phyloP scores from a whole-genome alignment of 306 rosid species.

The Begonia fuchsioides region DNA sequence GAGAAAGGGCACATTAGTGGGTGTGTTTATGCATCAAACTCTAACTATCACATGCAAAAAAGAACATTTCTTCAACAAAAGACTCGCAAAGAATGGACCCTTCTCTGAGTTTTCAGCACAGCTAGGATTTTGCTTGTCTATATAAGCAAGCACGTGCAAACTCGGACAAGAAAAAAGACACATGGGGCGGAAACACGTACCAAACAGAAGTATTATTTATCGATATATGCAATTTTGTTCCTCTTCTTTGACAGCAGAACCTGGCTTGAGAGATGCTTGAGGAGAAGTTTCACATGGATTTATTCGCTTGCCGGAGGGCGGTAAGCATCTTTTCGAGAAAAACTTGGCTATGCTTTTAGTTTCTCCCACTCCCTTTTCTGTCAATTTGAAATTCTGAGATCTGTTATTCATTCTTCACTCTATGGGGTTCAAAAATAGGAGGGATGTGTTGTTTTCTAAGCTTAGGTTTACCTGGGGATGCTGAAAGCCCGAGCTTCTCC shows the following conservation, averaged over 20 bases:
- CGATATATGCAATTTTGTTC: conserved; percentile 17
- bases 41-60: too few species aligned
- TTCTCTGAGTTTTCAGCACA: too few species aligned
- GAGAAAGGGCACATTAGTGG: too few species aligned
- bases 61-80: too few species aligned
- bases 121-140: too few species aligned
- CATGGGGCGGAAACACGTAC: too few species aligned
- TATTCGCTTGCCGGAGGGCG: conserved; percentile 33
- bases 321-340: conserved; percentile 77
- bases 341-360: conserved; percentile 53
- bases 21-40: too few species aligned
- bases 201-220: too few species aligned
- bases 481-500: conserved; percentile 43
- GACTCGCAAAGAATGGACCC: too few species aligned
- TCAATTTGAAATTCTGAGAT: conserved; percentile 8
- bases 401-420: neutral
- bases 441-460: too few species aligned
- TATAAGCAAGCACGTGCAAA: too few species aligned
- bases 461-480: conserved; percentile 38
- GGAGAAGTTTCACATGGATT: conserved; percentile 37
- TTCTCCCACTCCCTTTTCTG: conserved; percentile 39
- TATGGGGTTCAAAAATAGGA: neutral
- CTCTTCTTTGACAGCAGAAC: conserved; percentile 20
- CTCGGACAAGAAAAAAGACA: too few species aligned
- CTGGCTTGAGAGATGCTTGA: conserved; percentile 22